phyloP scores from a whole-genome alignment of 306 rosid genomes.

The Begonia loranthoides region DNA sequence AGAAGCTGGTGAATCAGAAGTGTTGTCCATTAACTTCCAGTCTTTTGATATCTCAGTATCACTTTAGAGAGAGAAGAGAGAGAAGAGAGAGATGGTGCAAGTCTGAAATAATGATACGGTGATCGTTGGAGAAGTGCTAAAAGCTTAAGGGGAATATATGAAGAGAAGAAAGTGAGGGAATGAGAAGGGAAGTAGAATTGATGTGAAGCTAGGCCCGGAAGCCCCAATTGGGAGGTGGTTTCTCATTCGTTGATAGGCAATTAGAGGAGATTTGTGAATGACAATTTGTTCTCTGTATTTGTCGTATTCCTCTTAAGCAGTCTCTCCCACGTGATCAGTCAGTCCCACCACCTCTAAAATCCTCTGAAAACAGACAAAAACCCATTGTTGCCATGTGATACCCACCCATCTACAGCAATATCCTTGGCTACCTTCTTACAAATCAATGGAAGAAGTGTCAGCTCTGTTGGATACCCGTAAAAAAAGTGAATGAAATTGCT shows the following conservation, averaged over 20 bases:
- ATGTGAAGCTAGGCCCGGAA: slow-evolving; percentile 27
- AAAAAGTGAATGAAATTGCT: too few species aligned
- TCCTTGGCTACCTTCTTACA: too few species aligned
- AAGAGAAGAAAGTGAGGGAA: slow-evolving; percentile 5
- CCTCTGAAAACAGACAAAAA: slow-evolving; percentile 27
- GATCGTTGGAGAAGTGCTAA: too few species aligned
- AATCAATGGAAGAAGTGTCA: too few species aligned
- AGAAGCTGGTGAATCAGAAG: slow-evolving; percentile 68
- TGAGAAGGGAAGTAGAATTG: neutral
- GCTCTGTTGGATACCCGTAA: too few species aligned
- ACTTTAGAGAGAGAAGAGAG: too few species aligned
- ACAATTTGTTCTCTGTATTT: slow-evolving; percentile 50
- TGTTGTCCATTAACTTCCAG: slow-evolving; percentile 44
- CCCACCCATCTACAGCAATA: neutral
- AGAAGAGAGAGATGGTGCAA: too few species aligned
- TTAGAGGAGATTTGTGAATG: slow-evolving; percentile 66
- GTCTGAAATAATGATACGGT: too few species aligned
- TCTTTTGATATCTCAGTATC: too few species aligned
- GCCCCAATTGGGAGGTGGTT: slow-evolving; percentile 86
- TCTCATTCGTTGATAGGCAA: slow-evolving; percentile 73
- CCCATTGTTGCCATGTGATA: neutral
- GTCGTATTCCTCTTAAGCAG: slow-evolving; percentile 10
- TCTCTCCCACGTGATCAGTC: slow-evolving; percentile 74
- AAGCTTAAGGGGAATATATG: neutral
- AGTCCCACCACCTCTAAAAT: slow-evolving; percentile 25